phyloP scores from a whole-genome alignment of 1,139 yeast genomes.

The Scheffersomyces segobiensis region DNA sequence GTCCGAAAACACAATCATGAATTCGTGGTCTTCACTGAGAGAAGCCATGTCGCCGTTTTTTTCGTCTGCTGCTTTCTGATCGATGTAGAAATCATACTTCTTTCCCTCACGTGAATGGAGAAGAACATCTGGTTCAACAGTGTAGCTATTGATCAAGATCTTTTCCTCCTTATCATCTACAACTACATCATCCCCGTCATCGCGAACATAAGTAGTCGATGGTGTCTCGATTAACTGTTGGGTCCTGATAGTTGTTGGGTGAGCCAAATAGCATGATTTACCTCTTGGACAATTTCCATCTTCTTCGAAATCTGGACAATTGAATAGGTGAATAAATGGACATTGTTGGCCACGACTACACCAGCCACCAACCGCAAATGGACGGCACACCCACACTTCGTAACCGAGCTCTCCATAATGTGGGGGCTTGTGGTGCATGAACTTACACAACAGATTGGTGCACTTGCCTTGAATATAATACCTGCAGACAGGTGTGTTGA shows the following conservation, averaged over 20 bases:
- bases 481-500: slow-evolving; percentile 66
- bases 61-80: slow-evolving; percentile 10
- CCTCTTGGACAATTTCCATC: slow-evolving; percentile 57
- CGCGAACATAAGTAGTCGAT: slow-evolving; percentile 15
- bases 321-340: slow-evolving; percentile 55
- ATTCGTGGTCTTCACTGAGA: slow-evolving; percentile 10
- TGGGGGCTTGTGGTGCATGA: slow-evolving; percentile 41
- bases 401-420: slow-evolving; percentile 40
- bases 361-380: slow-evolving; percentile 68
- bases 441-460: slow-evolving; percentile 54
- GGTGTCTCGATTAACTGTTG: slow-evolving; percentile 28
- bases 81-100: slow-evolving; percentile 31
- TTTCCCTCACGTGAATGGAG: slow-evolving; percentile 21
- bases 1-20: slow-evolving; percentile 20
- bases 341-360: slow-evolving; percentile 65
- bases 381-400: slow-evolving; percentile 57
- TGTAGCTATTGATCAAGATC: slow-evolving; percentile 33
- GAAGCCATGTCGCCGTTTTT: neutral
- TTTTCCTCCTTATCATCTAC: slow-evolving; percentile 25
- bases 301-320: slow-evolving; percentile 73
- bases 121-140: slow-evolving; percentile 30
- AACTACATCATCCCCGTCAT: slow-evolving; percentile 29
- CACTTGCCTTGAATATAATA: slow-evolving; percentile 55
- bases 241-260: slow-evolving; percentile 34
- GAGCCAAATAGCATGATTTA: slow-evolving; percentile 49